Evolutionary conservation across 1,139 yeast species (phyloP), one percentile per base, ranked within the genome.

Genomic region (Candida glucosophila): DNA sequence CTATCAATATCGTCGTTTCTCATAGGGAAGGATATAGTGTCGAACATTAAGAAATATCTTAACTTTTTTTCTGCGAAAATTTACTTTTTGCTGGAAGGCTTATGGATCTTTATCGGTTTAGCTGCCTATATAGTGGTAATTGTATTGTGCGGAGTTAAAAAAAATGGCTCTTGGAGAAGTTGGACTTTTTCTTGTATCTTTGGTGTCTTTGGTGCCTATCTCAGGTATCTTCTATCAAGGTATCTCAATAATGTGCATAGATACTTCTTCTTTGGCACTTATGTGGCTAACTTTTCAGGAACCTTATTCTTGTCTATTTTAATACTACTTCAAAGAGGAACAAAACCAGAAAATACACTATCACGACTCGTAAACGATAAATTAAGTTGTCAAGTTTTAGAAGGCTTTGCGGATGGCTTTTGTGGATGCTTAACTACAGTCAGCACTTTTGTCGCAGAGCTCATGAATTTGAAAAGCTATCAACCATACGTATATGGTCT

Each of bases 381-480:
- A 0, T 36, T 63, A 3, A 45, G 59, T 2, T 64, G 77, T 33
- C 67, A 64, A 15, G 68, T 77, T 4, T 36, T 77, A 0, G 40
- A 41, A 4, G 86, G 77, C 0, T 46, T 80, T 2, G 58, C 54
- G 5, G 63, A 67, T 31, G 93, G 93, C 0, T 75, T 73, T 33
- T 75, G 85, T 41, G 93, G 88, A 0, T 58, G 73, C 7, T 48
- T 79, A 24, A 72, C 82, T 19, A 81, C 93, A 0, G 68, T 79
- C 20, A 73, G 81, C 24, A 76, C 90, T 0, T 74, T 80, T 37
- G 62, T 77, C 4, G 69, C 66, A 17, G 93, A 82, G 43, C 45
- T 79, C 20, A 53, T 55, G 32, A 54, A 53, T 1, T 37, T 73
- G 16, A 29, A 32, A 14, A 31, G 41, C 3, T 7, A 19, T 4